These are phyloP conservation scores for Croton laevigatus DNA, from an alignment of 441 rosid species.

Conservation along the genomic window DNA sequence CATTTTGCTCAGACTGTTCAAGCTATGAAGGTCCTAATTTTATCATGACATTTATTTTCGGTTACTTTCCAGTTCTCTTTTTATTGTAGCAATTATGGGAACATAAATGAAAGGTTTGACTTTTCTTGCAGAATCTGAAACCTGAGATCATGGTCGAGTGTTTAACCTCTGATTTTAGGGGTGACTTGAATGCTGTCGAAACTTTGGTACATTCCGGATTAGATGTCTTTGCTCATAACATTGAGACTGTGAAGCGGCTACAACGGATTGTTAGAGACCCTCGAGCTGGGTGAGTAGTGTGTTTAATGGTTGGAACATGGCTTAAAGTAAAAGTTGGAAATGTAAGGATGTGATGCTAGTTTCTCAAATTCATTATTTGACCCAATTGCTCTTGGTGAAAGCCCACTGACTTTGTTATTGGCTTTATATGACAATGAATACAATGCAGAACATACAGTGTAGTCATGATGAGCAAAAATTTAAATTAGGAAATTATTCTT, in stretches of 20 bases:
- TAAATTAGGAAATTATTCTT: not conserved
- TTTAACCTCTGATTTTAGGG: constrained; percentile 93
- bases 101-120: constrained; percentile 10
- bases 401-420: constrained; percentile 2
- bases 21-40: constrained; percentile 72
- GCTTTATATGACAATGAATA: not conserved
- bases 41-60: not conserved
- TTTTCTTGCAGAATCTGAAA: constrained; percentile 58
- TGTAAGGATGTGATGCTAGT: not conserved
- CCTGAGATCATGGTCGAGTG: constrained; percentile 96
- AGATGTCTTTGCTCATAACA: constrained; percentile 94
- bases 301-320: constrained; percentile 3
- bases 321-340: not conserved
- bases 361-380: not conserved
- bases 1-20: constrained; percentile 92
- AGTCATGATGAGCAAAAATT: not conserved
- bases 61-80: constrained; percentile 2
- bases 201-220: constrained; percentile 74
- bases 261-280: constrained; percentile 98
- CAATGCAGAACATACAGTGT: not conserved
- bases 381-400: too few relatives aligned
- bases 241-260: constrained; percentile 92
- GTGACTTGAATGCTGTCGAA: constrained; percentile 90
- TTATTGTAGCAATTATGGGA: not conserved
- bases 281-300: constrained; percentile 76